Conservation (phyloP, 176 grass and related monocot genomes). For the Musa acuminata region DNA sequence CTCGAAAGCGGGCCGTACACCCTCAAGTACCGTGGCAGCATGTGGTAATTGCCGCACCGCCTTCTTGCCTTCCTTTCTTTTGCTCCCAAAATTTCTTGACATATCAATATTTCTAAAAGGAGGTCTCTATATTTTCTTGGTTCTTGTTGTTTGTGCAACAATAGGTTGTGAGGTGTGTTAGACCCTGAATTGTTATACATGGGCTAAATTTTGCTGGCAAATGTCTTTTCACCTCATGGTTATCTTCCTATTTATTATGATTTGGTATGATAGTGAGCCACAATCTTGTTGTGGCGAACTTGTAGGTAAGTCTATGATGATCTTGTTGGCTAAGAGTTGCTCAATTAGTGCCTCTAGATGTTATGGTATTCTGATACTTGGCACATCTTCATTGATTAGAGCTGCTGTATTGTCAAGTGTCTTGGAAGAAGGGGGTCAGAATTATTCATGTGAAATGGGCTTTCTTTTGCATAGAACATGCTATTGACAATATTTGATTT, state of each 20-base stretch:
- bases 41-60: slow-evolving; percentile 51
- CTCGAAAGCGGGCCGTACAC: slow-evolving; percentile 78
- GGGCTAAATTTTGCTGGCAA: no score
- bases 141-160: no score
- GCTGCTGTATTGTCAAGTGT: background rate
- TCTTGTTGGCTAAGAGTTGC: background rate
- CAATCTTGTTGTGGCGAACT: background rate
- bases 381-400: background rate
- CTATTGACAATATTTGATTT: background rate
- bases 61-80: background rate
- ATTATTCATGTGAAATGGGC: background rate
- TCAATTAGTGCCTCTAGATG: background rate
- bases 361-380: background rate
- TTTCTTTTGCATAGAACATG: background rate
- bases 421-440: background rate
- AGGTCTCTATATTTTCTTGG: no score
- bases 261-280: background rate
- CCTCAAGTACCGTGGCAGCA: slow-evolving; percentile 78
- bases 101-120: no score
- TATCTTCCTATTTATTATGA: background rate
- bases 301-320: background rate
- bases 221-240: background rate
- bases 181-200: no score
- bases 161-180: no score
- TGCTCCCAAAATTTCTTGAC: background rate